phyloP scores from a whole-genome alignment of 129 eudicot genomes.

The Pseudognaphalium luteoalbum region DNA sequence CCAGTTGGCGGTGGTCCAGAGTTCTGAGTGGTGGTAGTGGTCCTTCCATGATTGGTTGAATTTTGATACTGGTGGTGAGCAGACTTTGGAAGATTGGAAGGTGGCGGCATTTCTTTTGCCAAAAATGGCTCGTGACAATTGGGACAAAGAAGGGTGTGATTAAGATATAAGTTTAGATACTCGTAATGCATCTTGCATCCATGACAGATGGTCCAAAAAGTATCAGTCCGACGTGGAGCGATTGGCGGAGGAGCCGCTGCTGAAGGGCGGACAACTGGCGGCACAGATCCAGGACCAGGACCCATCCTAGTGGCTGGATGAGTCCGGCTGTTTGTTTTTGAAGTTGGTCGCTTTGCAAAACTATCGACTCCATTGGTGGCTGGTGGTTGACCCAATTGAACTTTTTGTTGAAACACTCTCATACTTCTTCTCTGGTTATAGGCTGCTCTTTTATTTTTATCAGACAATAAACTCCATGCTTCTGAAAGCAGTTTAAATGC shows the following conservation, averaged over 20 bases:
- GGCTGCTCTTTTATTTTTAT: slow-evolving; percentile 57
- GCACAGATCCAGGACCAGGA: slow-evolving; percentile 23
- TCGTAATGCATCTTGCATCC: slow-evolving; percentile 92
- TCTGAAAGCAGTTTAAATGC: slow-evolving; percentile 48
- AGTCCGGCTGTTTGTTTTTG: slow-evolving; percentile 38
- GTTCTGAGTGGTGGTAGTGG: slow-evolving; percentile 30
- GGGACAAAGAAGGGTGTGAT: slow-evolving; percentile 76
- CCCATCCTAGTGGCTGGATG: slow-evolving; percentile 28
- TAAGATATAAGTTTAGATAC: slow-evolving; percentile 66
- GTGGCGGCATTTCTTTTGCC: slow-evolving; percentile 81
- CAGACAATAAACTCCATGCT: slow-evolving; percentile 77
- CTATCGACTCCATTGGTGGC: slow-evolving; percentile 53
- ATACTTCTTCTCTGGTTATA: slow-evolving; percentile 60
- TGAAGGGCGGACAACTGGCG: slow-evolving; percentile 36
- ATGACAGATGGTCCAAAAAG: slow-evolving; percentile 91
- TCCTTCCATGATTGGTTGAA: slow-evolving; percentile 37
- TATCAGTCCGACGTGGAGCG: slow-evolving; percentile 46
- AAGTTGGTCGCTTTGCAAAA: slow-evolving; percentile 33
- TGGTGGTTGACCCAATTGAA: slow-evolving; percentile 40
- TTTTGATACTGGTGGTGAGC: slow-evolving; percentile 40
- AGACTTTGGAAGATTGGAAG: slow-evolving; percentile 47
- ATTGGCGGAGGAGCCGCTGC: slow-evolving; percentile 26
- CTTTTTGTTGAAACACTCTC: slow-evolving; percentile 42
- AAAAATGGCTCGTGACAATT: slow-evolving; percentile 69
- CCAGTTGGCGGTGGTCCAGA: slow-evolving; percentile 17